These are phyloP conservation scores for Lepiota venenata DNA, from an alignment of 768 basidiomycete species.

Conservation along the genomic window DNA sequence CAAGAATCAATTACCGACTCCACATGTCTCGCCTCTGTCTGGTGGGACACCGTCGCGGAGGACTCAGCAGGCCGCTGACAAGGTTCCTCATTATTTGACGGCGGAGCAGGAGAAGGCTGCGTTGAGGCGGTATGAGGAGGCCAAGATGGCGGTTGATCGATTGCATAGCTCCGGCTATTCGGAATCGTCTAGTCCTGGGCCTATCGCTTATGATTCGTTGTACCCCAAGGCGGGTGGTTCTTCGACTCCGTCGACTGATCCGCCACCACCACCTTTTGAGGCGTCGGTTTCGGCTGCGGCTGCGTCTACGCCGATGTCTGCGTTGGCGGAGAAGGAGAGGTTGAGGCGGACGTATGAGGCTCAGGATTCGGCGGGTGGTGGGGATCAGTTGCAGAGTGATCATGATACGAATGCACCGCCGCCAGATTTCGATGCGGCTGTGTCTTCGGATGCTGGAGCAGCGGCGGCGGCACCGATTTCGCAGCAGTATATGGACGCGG, in stretches of 20 bases:
- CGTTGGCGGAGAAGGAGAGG: slow-evolving; percentile 65
- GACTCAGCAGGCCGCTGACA: slow-evolving; percentile 13
- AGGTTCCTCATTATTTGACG: slow-evolving; percentile 48
- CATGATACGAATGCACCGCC: neutral
- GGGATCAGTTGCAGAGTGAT: neutral
- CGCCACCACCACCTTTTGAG: slow-evolving; percentile 52
- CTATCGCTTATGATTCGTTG: slow-evolving; percentile 61
- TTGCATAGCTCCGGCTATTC: slow-evolving; percentile 37
- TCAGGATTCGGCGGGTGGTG: slow-evolving; percentile 53
- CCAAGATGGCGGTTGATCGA: slow-evolving; percentile 66
- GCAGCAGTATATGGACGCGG: slow-evolving; percentile 25
- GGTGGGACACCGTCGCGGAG: slow-evolving; percentile 14
- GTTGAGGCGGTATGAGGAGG: slow-evolving; percentile 63
- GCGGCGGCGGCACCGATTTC: slow-evolving; percentile 21
- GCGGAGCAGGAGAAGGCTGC: slow-evolving; percentile 79
- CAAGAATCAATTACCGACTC: slow-evolving; percentile 16
- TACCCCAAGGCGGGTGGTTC: slow-evolving; percentile 39
- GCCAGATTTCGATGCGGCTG: slow-evolving; percentile 12
- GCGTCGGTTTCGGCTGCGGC: slow-evolving; percentile 32
- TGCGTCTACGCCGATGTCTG: slow-evolving; percentile 32
- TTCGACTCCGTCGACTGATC: slow-evolving; percentile 24
- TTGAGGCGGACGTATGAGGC: slow-evolving; percentile 62
- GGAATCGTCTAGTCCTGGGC: slow-evolving; percentile 27
- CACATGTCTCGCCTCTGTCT: slow-evolving; percentile 14
- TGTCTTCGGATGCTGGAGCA: slow-evolving; percentile 1